Conservation (phyloP, 108 stramenopile genomes). For the Cyclostephanos invisitatus region DNA sequence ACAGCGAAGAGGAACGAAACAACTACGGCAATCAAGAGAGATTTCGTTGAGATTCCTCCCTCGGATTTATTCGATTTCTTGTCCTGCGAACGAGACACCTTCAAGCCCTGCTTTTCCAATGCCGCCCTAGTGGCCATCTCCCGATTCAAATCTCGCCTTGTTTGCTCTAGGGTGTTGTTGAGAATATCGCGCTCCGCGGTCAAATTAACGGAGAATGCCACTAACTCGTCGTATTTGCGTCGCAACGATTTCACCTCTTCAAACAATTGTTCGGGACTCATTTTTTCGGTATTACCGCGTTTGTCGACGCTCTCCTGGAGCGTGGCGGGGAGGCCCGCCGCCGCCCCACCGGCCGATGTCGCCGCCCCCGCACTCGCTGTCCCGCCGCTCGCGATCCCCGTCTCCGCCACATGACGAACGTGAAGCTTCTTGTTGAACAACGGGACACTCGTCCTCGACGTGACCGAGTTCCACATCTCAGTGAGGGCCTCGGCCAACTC, state of each 20-base stretch:
- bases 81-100: constrained; percentile 20
- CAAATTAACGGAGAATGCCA: constrained; percentile 88
- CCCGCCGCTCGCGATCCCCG: constrained; percentile 16
- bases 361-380: background rate
- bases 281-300: constrained; percentile 54
- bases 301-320: constrained; percentile 21
- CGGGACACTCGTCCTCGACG: constrained; percentile 26
- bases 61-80: constrained; percentile 14
- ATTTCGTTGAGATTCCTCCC: constrained; percentile 25
- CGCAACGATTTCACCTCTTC: constrained; percentile 74
- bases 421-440: constrained; percentile 85
- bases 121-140: constrained; percentile 70
- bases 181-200: constrained; percentile 94
- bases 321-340: constrained; percentile 5
- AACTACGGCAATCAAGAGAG: constrained; percentile 28
- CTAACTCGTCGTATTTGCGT: constrained; percentile 93
- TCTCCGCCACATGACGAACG: constrained; percentile 76
- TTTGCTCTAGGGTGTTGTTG: constrained; percentile 90
- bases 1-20: constrained; percentile 39
- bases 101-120: constrained; percentile 60
- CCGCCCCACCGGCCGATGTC: constrained; percentile 4
- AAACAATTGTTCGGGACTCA: constrained; percentile 78
- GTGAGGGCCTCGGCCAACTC: constrained; percentile 78
- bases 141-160: constrained; percentile 86
- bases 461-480: constrained; percentile 79